Evolutionary conservation across 179 eudicot genomes (phyloP).

Genomic region (Carnegiea gigantea): DNA sequence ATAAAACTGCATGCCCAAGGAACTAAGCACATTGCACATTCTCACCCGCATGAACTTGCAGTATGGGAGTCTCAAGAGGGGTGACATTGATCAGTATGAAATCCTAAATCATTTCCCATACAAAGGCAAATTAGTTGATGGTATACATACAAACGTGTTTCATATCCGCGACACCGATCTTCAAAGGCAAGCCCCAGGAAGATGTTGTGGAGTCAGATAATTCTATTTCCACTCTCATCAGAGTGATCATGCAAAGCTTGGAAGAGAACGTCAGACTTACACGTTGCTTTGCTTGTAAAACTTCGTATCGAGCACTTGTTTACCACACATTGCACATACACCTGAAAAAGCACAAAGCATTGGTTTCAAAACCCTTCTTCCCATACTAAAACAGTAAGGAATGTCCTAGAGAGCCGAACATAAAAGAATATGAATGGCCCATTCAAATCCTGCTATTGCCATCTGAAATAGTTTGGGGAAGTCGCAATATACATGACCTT

Average conservation of each 20-base stretch:
- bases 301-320: constrained; percentile 96
- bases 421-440: not conserved
- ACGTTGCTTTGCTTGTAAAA: constrained; percentile 96
- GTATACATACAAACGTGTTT: constrained; percentile 4
- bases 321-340: constrained; percentile 99
- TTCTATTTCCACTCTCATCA: not conserved
- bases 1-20: too few species aligned
- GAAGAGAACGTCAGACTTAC: not conserved
- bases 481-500: not conserved
- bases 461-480: not conserved
- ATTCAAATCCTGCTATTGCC: not conserved
- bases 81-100: not conserved
- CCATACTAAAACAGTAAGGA: not conserved
- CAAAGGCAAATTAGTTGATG: not conserved
- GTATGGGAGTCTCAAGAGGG: not conserved
- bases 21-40: not conserved
- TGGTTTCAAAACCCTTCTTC: constrained; percentile 13
- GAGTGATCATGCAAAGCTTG: not conserved
- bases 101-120: constrained; percentile 1
- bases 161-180: not conserved
- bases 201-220: constrained; percentile 6
- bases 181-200: not conserved
- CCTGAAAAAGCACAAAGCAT: constrained; percentile 48
- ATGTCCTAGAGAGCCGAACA: not conserved
- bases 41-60: not conserved